Percentiles rank a stretch among this genome's conserved stretches.
phyloP scores from a whole-genome alignment of 2,329 filamentous ascomycete genomes.

The Thielaviopsis euricoi region DNA sequence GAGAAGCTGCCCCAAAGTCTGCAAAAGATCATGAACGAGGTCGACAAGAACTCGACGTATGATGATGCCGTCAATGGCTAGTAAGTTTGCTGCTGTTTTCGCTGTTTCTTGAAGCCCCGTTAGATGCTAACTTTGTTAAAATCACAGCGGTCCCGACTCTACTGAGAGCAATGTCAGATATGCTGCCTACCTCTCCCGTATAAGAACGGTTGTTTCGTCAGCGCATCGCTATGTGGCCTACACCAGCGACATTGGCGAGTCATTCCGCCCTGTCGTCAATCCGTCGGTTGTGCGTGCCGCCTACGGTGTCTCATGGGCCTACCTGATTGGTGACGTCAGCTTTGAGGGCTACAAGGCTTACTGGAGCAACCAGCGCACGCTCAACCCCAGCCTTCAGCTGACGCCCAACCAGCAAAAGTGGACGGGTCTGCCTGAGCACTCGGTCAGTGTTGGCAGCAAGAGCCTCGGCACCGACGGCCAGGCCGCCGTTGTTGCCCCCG shows the following conservation, averaged over 20 bases:
- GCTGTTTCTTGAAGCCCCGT: neutral
- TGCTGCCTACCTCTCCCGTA: constrained; percentile 74
- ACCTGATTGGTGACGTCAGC: constrained; percentile 75
- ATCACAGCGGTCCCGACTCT: constrained; percentile 41
- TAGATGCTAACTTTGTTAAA: neutral
- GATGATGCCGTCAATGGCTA: constrained; percentile 7
- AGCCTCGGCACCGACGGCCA: constrained; percentile 4
- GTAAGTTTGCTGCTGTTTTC: constrained; percentile 9
- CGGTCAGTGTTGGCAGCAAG: constrained; percentile 15
- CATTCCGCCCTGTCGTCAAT: constrained; percentile 83
- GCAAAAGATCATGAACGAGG: constrained; percentile 40
- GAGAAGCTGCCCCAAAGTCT: constrained; percentile 37
- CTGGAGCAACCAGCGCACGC: constrained; percentile 59
- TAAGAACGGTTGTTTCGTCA: constrained; percentile 73
- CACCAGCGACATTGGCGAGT: constrained; percentile 91
- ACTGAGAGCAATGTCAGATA: constrained; percentile 80
- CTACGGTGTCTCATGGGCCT: constrained; percentile 85
- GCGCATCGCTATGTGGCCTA: constrained; percentile 96
- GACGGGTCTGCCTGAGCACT: constrained; percentile 26
- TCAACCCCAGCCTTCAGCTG: constrained; percentile 50
- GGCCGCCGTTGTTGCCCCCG: constrained; percentile 17
- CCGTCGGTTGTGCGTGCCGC: constrained; percentile 65
- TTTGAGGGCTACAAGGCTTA: constrained; percentile 96
- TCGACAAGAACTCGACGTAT: constrained; percentile 51
- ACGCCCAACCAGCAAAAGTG: constrained; percentile 31